Base-by-base conservation (phyloP, 1,284 basidiomycete species). In the Cutaneotrichosporon cutaneum region DNA sequence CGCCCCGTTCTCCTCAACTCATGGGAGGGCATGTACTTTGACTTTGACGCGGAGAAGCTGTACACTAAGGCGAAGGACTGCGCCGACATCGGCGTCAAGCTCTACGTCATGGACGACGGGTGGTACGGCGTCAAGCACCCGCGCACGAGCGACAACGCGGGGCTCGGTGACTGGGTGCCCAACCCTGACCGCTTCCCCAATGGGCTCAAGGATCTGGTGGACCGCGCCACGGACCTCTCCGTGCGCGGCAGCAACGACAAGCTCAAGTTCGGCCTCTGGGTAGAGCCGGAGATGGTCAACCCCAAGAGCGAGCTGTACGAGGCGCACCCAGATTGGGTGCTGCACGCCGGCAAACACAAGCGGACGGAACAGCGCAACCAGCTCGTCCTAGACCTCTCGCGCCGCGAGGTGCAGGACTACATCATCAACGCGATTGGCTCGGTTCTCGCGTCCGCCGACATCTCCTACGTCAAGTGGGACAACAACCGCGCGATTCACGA, bases 251-350 rank as follows among this genome's bases (percentile, higher is more conserved):
- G 33, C 11, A 30, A 18, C 44, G 24, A 55, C 2, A 27, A 16
- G 5, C 35, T 75, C 52, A 44, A 62, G 48, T 73, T 73, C 33
- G 73, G 73, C 22, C 59, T 75, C 50, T 75, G 73, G 74, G 67
- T 75, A 52, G 74, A 75, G 60, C 72, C 72, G 14, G 72, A 75
- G 60, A 75, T 75, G 74, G 72, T 74, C 64, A 73, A 72, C 54
- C 69, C 68, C 4, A 16, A 52, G 13, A 71, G 69, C 4, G 68
- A 68, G 35, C 60, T 75, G 44, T 74, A 70, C 59, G 70, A 73
- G 39, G 26, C 36, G 0, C 72, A 75, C 60, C 72, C 74, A 5
- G 70, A 73, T 42, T 75, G 71, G 74, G 72, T 65, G 4, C 58
- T 75, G 7, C 62, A 64, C n/a, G 60, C 70, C 2, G 64, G 58